Conservation (phyloP, 129 eudicot species). For the Tagetes erecta region DNA sequence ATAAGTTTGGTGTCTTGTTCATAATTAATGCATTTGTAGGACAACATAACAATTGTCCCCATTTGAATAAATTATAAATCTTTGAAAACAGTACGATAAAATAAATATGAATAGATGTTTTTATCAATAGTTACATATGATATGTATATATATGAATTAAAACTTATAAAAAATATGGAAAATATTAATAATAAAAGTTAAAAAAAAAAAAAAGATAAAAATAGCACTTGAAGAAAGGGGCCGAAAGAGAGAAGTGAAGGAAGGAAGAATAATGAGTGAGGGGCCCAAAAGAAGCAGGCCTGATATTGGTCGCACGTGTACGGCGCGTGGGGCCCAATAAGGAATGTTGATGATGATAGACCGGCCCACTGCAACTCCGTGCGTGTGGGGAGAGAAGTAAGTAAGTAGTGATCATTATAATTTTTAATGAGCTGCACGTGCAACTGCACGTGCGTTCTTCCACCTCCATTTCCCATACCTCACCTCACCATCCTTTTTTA, state of each 20-base stretch:
- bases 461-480: constrained; percentile 26
- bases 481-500: neutral
- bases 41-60: neutral
- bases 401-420: constrained; percentile 43
- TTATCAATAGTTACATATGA: neutral
- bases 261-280: constrained; percentile 34
- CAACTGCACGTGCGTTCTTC: constrained; percentile 63
- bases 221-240: constrained; percentile 35
- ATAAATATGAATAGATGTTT: neutral
- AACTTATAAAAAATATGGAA: no score
- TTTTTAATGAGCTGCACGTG: constrained; percentile 47
- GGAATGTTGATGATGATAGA: constrained; percentile 43
- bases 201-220: neutral
- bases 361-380: constrained; percentile 32
- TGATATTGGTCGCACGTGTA: constrained; percentile 42
- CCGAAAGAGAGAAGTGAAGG: constrained; percentile 33
- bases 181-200: no score
- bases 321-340: constrained; percentile 44
- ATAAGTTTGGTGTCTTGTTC: constrained; percentile 1
- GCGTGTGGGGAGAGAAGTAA: constrained; percentile 44
- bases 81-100: neutral
- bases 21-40: constrained; percentile 26
- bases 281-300: constrained; percentile 47
- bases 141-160: neutral
- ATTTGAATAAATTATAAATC: neutral